Percentiles rank a stretch among this genome's conserved stretches.
These are phyloP conservation scores for Anisodus tanguticus DNA, from an alignment of 257 asterid genomes.

Conservation along the genomic window DNA sequence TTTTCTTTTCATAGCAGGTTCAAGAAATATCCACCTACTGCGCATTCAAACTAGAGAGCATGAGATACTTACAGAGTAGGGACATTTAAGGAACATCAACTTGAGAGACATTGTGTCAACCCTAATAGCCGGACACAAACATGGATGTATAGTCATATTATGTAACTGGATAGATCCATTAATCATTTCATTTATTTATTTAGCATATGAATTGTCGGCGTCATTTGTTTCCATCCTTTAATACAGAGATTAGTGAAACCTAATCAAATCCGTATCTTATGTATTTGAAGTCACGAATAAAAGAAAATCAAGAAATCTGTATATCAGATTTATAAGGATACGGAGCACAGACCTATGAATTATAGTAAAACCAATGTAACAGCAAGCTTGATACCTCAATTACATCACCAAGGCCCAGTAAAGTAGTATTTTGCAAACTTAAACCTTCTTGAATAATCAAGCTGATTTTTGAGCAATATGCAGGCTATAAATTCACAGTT, in stretches of 20 bases:
- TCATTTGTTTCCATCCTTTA: not conserved
- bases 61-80: constrained; percentile 1
- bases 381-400: not conserved
- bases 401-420: too few relatives aligned
- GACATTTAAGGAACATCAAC: not conserved
- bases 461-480: too few relatives aligned
- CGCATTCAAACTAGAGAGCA: not conserved
- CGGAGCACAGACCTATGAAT: not conserved
- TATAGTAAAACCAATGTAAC: not conserved
- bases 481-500: too few relatives aligned
- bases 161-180: not conserved
- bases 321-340: not conserved
- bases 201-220: not conserved
- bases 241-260: not conserved
- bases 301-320: not conserved
- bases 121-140: not conserved
- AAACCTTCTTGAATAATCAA: too few relatives aligned
- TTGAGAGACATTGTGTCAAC: not conserved
- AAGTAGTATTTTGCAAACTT: too few relatives aligned
- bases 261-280: constrained; percentile 1
- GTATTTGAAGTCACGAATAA: not conserved
- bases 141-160: not conserved
- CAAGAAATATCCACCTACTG: not conserved
- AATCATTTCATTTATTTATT: not conserved
- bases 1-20: constrained; percentile 7